Evolutionary conservation across 148 eudicot species (phyloP).

Genomic region (Camellia japonica): DNA sequence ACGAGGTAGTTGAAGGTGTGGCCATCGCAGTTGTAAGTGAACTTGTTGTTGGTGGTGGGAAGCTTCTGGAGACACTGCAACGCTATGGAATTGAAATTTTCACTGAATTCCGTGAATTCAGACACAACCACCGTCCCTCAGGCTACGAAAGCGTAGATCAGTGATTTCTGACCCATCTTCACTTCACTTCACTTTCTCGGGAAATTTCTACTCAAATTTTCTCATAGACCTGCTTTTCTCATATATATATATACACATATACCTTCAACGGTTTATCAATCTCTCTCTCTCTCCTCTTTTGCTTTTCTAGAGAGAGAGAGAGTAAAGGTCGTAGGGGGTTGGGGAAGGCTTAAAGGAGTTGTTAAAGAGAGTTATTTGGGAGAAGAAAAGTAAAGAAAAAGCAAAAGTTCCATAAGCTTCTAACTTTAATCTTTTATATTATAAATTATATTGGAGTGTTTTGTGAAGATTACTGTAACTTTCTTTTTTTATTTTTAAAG

Average conservation of each 20-base stretch:
- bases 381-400: neutral
- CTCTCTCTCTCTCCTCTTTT: too few relatives aligned
- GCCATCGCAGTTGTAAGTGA: constrained; percentile 29
- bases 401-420: neutral
- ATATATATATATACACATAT: too few relatives aligned
- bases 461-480: too few relatives aligned
- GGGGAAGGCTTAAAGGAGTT: neutral
- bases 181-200: neutral
- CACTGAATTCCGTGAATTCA: constrained; percentile 33
- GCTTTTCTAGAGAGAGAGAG: neutral
- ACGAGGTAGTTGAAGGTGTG: constrained; percentile 37
- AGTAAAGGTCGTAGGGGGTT: neutral
- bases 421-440: too few relatives aligned
- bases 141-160: constrained; percentile 35
- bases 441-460: too few relatives aligned
- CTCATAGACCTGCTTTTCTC: constrained; percentile 2
- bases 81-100: constrained; percentile 31
- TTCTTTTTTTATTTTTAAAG: too few relatives aligned
- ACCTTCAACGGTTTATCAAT: neutral
- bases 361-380: neutral
- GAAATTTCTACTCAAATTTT: too few relatives aligned
- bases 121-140: constrained; percentile 24
- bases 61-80: constrained; percentile 39
- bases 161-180: constrained; percentile 23
- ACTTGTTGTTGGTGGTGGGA: constrained; percentile 30